phyloP scores from a whole-genome alignment of 441 rosid genomes.

The Jatropha multifida region DNA sequence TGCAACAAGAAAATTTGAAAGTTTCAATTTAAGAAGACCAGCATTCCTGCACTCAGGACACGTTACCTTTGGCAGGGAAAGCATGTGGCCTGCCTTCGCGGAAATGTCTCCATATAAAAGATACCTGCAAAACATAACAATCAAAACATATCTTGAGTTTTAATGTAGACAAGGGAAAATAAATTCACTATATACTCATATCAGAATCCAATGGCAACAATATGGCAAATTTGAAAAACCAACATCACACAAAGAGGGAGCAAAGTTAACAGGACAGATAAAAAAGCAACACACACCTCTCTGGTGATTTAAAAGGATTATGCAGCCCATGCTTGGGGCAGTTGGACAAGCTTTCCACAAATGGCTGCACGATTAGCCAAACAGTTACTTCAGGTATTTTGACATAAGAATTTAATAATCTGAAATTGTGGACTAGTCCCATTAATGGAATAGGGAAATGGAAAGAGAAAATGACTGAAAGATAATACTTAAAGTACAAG shows the following conservation, averaged over 20 bases:
- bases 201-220: not conserved
- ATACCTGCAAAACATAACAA: constrained; percentile 50
- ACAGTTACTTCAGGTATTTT: constrained; percentile 10
- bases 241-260: constrained; percentile 1
- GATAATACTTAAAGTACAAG: not conserved
- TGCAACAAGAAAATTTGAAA: not conserved
- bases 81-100: constrained; percentile 85
- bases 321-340: constrained; percentile 97
- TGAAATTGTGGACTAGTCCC: not conserved
- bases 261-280: constrained; percentile 7
- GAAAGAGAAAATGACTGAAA: not conserved
- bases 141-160: not conserved
- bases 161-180: not conserved
- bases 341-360: constrained; percentile 85
- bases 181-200: not conserved
- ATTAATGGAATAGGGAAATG: not conserved
- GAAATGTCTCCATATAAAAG: constrained; percentile 90
- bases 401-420: not conserved
- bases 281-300: constrained; percentile 53
- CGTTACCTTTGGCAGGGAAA: constrained; percentile 76
- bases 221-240: not conserved
- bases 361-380: constrained; percentile 58
- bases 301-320: constrained; percentile 96
- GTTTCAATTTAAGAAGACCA: not conserved
- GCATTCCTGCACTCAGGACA: constrained; percentile 6